Evolutionary conservation across 2,329 filamentous ascomycete species (phyloP).

Genomic region (Pseudogymnoascus sp.): DNA sequence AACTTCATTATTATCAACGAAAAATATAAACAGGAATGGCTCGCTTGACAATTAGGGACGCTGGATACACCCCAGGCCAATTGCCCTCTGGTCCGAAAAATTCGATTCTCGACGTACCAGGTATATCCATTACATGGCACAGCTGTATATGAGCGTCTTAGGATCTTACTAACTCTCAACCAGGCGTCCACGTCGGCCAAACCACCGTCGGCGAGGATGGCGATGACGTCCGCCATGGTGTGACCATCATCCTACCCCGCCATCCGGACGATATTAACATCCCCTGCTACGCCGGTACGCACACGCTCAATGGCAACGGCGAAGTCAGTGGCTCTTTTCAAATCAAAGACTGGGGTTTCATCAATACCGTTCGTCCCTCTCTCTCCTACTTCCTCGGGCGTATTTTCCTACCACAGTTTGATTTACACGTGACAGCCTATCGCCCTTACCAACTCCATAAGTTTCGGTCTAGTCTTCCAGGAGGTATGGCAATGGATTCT

Average conservation of each 20-base stretch:
- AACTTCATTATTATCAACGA: background rate
- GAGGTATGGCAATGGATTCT: slow-evolving; percentile 23
- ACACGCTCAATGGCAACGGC: slow-evolving; percentile 25
- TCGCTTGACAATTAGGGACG: slow-evolving; percentile 22
- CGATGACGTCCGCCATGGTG: slow-evolving; percentile 20
- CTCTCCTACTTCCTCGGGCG: background rate
- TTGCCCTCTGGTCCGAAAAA: slow-evolving; percentile 22
- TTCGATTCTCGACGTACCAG: slow-evolving; percentile 25
- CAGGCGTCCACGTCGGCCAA: slow-evolving; percentile 25
- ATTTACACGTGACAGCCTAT: slow-evolving; percentile 18
- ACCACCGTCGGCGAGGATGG: slow-evolving; percentile 22
- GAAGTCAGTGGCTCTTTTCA: slow-evolving; percentile 24
- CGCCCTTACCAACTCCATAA: slow-evolving; percentile 32
- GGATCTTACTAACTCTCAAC: background rate
- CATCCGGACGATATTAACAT: slow-evolving; percentile 21
- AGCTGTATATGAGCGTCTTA: background rate
- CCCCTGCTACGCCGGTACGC: slow-evolving; percentile 24
- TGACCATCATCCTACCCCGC: slow-evolving; percentile 25
- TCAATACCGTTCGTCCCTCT: slow-evolving; percentile 19
- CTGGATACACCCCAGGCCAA: slow-evolving; percentile 23
- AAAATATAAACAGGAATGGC: slow-evolving; percentile 8
- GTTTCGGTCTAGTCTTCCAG: slow-evolving; percentile 29
- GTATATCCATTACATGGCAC: slow-evolving; percentile 9
- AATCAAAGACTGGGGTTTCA: slow-evolving; percentile 25
- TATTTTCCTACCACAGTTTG: background rate